These are phyloP conservation scores for Amanita exitialis DNA, from an alignment of 768 basidiomycete species.

Conservation along the genomic window DNA sequence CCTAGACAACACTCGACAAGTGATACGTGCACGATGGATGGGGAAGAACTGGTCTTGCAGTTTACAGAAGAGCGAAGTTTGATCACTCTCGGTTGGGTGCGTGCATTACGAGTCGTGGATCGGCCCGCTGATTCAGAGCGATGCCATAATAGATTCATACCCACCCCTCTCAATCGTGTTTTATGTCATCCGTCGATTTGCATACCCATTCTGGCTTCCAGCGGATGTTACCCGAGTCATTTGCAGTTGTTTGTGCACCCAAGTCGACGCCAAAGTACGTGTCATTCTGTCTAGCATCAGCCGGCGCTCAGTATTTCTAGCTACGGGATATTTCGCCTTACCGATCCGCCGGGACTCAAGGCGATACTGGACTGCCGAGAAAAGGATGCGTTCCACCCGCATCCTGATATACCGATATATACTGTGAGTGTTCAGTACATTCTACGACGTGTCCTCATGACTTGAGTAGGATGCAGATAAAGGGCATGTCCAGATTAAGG, in stretches of 20 bases:
- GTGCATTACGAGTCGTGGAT: constrained; percentile 16
- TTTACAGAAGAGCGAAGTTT: constrained; percentile 76
- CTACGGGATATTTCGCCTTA: constrained; percentile 84
- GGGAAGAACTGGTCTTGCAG: constrained; percentile 77
- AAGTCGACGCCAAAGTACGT: constrained; percentile 64
- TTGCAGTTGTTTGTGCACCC: constrained; percentile 89
- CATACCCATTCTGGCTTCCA: constrained; percentile 91
- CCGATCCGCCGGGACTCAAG: constrained; percentile 76
- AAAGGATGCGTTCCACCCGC: constrained; percentile 80
- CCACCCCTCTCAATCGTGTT: constrained; percentile 86
- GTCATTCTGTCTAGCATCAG: neutral
- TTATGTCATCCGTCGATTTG: constrained; percentile 91
- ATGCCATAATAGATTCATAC: constrained; percentile 65
- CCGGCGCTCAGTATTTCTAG: constrained; percentile 23
- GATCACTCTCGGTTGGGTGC: constrained; percentile 87
- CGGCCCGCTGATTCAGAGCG: neutral
- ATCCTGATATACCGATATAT: constrained; percentile 77
- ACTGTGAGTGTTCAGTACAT: constrained; percentile 42
- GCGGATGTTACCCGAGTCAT: constrained; percentile 81
- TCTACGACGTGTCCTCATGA: neutral
- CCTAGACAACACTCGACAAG: constrained; percentile 85
- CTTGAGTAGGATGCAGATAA: constrained; percentile 65
- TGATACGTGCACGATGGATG: constrained; percentile 90
- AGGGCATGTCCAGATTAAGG: constrained; percentile 75
- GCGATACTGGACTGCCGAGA: constrained; percentile 57